These are phyloP conservation scores for Diaporthe caulivora DNA, from an alignment of 2,329 filamentous ascomycete species.

Conservation along the genomic window DNA sequence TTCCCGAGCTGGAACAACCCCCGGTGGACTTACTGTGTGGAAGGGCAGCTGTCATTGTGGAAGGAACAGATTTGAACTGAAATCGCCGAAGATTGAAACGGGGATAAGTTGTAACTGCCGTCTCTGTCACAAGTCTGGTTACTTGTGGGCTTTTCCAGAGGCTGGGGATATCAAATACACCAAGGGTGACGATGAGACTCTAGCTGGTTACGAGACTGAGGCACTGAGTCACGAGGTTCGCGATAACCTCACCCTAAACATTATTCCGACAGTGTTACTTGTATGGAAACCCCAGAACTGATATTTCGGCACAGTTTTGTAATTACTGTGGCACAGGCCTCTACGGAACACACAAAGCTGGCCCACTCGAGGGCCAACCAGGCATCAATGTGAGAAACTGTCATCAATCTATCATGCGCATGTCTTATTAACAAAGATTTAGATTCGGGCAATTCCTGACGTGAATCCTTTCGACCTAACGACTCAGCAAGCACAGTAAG, in stretches of 20 bases:
- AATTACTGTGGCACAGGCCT: slow-evolving; percentile 46
- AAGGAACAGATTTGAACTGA: slow-evolving; percentile 45
- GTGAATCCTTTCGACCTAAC: slow-evolving; percentile 45
- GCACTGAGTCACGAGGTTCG: slow-evolving; percentile 43
- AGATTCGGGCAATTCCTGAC: slow-evolving; percentile 41
- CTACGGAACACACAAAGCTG: slow-evolving; percentile 44
- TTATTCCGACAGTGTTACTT: not conserved
- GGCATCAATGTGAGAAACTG: slow-evolving; percentile 44
- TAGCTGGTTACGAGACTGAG: slow-evolving; percentile 33
- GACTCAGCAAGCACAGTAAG: slow-evolving; percentile 34
- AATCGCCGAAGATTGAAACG: slow-evolving; percentile 33
- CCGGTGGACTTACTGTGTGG: slow-evolving; percentile 7
- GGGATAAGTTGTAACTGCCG: slow-evolving; percentile 44
- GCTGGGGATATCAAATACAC: slow-evolving; percentile 32
- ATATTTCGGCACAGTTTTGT: slow-evolving; percentile 44
- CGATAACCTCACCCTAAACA: not conserved
- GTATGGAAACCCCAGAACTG: not conserved
- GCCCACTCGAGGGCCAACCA: slow-evolving; percentile 41
- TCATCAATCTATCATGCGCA: not conserved
- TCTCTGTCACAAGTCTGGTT: slow-evolving; percentile 48
- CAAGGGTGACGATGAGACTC: slow-evolving; percentile 27
- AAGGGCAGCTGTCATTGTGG: slow-evolving; percentile 50
- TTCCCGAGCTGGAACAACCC: not conserved
- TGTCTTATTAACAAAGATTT: not conserved
- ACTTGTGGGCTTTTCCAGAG: slow-evolving; percentile 45